A percentile compares a stretch with the other conserved stretches of the same genome.
Evolutionary conservation across 1,139 yeast genomes (phyloP).

Genomic region (Yamadazyma sp.): DNA sequence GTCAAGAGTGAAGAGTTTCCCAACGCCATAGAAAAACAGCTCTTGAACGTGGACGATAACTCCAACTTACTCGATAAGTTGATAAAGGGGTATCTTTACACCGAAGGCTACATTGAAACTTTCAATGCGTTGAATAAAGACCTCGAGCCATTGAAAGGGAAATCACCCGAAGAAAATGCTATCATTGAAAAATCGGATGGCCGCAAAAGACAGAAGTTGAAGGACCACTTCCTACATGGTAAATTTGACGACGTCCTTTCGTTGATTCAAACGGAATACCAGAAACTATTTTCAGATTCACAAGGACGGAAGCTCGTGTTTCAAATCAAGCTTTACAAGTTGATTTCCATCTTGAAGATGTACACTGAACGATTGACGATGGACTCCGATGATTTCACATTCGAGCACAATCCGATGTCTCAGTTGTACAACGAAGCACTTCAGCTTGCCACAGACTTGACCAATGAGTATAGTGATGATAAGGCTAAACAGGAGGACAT

Average conservation of each 20-base stretch:
- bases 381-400: constrained; percentile 19
- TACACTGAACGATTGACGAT: constrained; percentile 23
- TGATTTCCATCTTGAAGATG: constrained; percentile 33
- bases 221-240: constrained; percentile 44
- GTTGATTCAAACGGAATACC: constrained; percentile 45
- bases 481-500: constrained; percentile 17
- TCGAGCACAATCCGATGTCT: constrained; percentile 15
- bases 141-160: neutral
- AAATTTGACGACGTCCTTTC: constrained; percentile 50
- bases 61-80: constrained; percentile 49
- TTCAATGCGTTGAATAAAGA: constrained; percentile 56
- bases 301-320: constrained; percentile 48
- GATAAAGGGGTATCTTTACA: constrained; percentile 67
- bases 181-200: constrained; percentile 35
- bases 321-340: constrained; percentile 51
- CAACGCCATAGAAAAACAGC: constrained; percentile 19
- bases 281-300: constrained; percentile 35
- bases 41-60: constrained; percentile 28
- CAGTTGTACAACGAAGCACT: constrained; percentile 24
- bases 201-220: constrained; percentile 50
- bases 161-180: neutral
- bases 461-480: constrained; percentile 18
- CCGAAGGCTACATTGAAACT: constrained; percentile 72
- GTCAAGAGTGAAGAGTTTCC: constrained; percentile 1
- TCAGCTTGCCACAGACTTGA: constrained; percentile 48